Evolutionary conservation across 1,284 basidiomycete genomes (phyloP), one percentile per base, ranked within the genome.

Genomic region (Marasmius oreades): DNA sequence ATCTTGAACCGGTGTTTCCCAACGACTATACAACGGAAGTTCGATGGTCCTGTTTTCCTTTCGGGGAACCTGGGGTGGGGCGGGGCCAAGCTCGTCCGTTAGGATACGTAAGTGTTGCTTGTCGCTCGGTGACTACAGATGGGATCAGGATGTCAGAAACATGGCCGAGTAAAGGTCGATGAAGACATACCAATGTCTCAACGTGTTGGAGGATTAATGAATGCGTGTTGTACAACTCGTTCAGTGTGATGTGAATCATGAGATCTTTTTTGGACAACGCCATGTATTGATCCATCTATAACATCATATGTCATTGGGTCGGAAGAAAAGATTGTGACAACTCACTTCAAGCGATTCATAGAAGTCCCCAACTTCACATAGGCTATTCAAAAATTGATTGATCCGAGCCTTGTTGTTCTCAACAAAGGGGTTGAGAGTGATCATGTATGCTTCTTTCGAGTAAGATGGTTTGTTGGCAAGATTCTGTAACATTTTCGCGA

Each of bases 401-500:
- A 99, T 98, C 54, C 94, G 84, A 16, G 91, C 86, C 74, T 98
- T 98, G 81, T 99, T 98, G 72, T 90, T 93, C 76, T 99, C 97
- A 43, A 99, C 95, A 70, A 99, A 99, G 1, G 96, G 95, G 69
- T 98, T 98, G 56, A 99, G 81, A 12, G 92, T 93, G 74, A 95
- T 93, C 97, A 99, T 99, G 75, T 98, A 98, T 24, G 88, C 89
- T 71, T 99, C 97, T 70, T 99, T 99, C 22, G 95, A 85, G 67
- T 98, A 98, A 1, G 91, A 95, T 0, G 97, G 96, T 74, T 99
- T 98, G 77, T 99, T 99, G 26, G 97, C 97, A 52, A 99, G 80
- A 71, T 99, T 98, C 74, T 99, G 97, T 55, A 99, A 78, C 95
- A 99, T 98, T 79, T 99, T 99, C 57, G 97, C 97, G 65, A 99